Base-by-base conservation (phyloP, 2,329 filamentous ascomycete species). In the Penicillium sp. region DNA sequence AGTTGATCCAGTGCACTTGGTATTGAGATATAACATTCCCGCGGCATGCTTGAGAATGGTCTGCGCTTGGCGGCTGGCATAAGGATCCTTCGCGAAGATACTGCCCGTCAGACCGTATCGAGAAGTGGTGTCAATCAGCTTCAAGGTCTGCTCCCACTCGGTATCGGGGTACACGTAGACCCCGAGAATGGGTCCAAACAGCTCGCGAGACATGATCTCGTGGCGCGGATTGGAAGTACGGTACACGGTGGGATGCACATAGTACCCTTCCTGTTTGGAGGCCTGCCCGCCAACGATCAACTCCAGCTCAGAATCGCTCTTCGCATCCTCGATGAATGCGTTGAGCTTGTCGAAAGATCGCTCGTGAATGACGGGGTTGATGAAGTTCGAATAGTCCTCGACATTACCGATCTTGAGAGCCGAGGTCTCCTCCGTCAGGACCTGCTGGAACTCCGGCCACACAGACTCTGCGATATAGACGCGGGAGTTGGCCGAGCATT, bases 321-420 rank as follows among this genome's bases (percentile, higher is more conserved):
- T 88, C n/a, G 87, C 86, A 20, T 79, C 80, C 44, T 93, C 85
- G 50, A 94, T 94, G 39, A 83, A 84, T 13, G 76, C 75, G 0
- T 79, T 76, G 2, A 94, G 78, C 68, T 90, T 91, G 64, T 88
- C 80, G 76, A 94, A 94, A 7, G 84, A 86, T 7, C 74, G 78
- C 50, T 82, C 77, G 71, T 94, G 87, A 65, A 94, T 94, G 43
- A 94, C 87, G 15, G 88, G 88, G 7, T 87, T 87, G 58, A 90
- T 81, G 72, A 94, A 94, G 73, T 89, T 87, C 55, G 77, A 72
- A 59, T 86, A 83, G 31, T 86, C 72, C 23, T 79, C 77, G 32
- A 86, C 84, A 39, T 76, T 72, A 39, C 88, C 88, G 36, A 89
- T 73, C 56, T 81, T 83, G 36, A 94, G 76, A 43, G 78, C 77